Percentiles rank a stretch among this genome's conserved stretches.
These are phyloP conservation scores for Mortierella sp. DNA, from an alignment of 371 early-diverging fungal species.

Conservation along the genomic window DNA sequence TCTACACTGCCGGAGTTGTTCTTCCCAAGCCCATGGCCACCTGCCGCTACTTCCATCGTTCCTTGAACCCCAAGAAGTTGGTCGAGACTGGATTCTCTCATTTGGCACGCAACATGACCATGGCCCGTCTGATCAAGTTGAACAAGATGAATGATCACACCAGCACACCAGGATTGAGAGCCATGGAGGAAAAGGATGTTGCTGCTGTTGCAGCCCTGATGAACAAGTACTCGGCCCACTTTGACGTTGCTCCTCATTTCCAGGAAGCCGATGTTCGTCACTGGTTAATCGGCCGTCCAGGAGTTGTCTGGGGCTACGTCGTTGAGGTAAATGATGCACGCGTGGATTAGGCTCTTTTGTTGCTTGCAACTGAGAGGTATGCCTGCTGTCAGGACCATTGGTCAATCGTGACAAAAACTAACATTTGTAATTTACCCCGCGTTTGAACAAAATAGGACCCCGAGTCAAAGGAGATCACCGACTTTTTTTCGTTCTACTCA, in stretches of 20 bases:
- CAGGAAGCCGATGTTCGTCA: conserved; percentile 91
- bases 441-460: conserved; percentile 59
- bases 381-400: not conserved
- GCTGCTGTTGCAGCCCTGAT: conserved; percentile 78
- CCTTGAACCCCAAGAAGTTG: conserved; percentile 94
- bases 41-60: conserved; percentile 92
- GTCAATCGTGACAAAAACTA: not conserved
- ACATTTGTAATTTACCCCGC: not conserved
- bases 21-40: conserved; percentile 93
- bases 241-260: conserved; percentile 82
- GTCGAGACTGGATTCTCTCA: conserved; percentile 94
- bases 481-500: conserved; percentile 94
- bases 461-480: conserved; percentile 76
- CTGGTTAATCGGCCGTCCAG: conserved; percentile 88
- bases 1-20: conserved; percentile 96
- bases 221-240: conserved; percentile 78
- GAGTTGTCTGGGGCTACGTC: conserved; percentile 94
- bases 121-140: conserved; percentile 80
- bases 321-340: conserved; percentile 73
- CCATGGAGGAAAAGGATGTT: conserved; percentile 84
- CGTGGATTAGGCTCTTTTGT: not conserved
- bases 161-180: conserved; percentile 79
- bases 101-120: conserved; percentile 78
- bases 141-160: conserved; percentile 80
- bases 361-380: not conserved